Percentiles rank a stretch among this genome's conserved stretches.
phyloP scores from a whole-genome alignment of 805 yeast genomes.

The Pichia nakasei region DNA sequence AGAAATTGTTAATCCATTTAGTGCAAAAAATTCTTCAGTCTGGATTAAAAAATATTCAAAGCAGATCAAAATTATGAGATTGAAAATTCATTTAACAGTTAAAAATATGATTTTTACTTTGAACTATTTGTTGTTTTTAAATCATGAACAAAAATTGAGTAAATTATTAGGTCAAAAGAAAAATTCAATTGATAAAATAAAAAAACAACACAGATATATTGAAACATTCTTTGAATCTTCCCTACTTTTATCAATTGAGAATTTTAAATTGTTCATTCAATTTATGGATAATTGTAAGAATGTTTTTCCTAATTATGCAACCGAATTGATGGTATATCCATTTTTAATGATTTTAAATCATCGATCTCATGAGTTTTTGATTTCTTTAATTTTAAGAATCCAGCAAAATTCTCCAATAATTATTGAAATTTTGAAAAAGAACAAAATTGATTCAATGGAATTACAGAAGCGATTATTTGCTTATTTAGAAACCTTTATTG shows the following conservation, averaged over 20 bases:
- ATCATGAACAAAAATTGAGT: conserved; percentile 31
- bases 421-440: conserved; percentile 25
- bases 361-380: conserved; percentile 48
- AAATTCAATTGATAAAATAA: conserved; percentile 23
- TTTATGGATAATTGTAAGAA: conserved; percentile 22
- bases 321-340: conserved; percentile 42
- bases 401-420: conserved; percentile 29
- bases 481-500: conserved; percentile 27
- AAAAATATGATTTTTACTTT: conserved; percentile 42
- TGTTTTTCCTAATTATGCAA: conserved; percentile 28
- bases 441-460: conserved; percentile 28
- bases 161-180: conserved; percentile 23
- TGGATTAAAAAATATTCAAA: conserved; percentile 16
- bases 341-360: conserved; percentile 44
- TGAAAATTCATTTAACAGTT: conserved; percentile 27
- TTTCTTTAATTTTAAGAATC: conserved; percentile 43
- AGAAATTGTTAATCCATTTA: conserved; percentile 11
- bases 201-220: conserved; percentile 24
- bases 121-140: conserved; percentile 37
- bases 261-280: conserved; percentile 28
- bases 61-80: conserved; percentile 22
- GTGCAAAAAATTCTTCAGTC: conserved; percentile 12
- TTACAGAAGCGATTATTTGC: conserved; percentile 26
- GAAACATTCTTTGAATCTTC: conserved; percentile 29
- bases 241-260: conserved; percentile 29